Percentiles rank a stretch among this genome's conserved stretches.
Conservation (phyloP, 352 stramenopile genomes). For the Phytophthora sp. region DNA sequence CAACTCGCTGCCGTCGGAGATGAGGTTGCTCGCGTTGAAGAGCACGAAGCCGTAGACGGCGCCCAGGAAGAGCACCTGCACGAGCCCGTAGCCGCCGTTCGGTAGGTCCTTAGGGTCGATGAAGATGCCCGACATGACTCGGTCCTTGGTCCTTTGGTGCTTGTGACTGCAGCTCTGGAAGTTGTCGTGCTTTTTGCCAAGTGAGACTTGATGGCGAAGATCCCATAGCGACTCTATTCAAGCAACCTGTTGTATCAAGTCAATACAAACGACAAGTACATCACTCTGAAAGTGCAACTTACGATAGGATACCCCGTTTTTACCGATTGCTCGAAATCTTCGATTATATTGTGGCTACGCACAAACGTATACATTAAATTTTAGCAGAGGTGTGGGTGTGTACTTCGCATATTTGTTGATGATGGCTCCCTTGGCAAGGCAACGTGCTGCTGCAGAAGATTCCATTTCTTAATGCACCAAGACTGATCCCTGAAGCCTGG, state of each 20-base stretch:
- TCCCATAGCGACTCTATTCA: background rate
- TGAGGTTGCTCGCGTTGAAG: slow-evolving; percentile 97
- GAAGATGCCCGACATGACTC: slow-evolving; percentile 61
- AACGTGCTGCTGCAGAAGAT: background rate
- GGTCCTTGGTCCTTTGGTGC: background rate
- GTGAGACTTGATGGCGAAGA: slow-evolving; percentile 15
- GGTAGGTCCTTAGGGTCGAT: slow-evolving; percentile 90
- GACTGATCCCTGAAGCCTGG: too few species aligned
- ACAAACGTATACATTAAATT: too few species aligned
- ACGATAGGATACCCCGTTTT: slow-evolving; percentile 14
- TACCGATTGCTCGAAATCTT: slow-evolving; percentile 36
- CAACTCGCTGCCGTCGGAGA: slow-evolving; percentile 98
- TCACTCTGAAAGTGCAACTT: slow-evolving; percentile 13
- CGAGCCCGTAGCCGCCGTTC: slow-evolving; percentile 73
- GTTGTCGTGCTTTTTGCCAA: slow-evolving; percentile 46
- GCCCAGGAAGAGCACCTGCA: slow-evolving; percentile 95
- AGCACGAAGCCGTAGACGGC: slow-evolving; percentile 97
- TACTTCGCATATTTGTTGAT: too few species aligned
- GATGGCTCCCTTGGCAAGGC: background rate
- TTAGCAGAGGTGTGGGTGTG: too few species aligned
- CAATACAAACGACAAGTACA: background rate
- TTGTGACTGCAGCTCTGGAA: background rate
- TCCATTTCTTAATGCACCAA: background rate
- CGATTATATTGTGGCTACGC: too few species aligned
- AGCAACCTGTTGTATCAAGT: background rate